Percentiles rank a stretch among this genome's conserved stretches.
phyloP scores from a whole-genome alignment of 2,329 filamentous ascomycete genomes.

The Ophiostoma himal-ulmi region DNA sequence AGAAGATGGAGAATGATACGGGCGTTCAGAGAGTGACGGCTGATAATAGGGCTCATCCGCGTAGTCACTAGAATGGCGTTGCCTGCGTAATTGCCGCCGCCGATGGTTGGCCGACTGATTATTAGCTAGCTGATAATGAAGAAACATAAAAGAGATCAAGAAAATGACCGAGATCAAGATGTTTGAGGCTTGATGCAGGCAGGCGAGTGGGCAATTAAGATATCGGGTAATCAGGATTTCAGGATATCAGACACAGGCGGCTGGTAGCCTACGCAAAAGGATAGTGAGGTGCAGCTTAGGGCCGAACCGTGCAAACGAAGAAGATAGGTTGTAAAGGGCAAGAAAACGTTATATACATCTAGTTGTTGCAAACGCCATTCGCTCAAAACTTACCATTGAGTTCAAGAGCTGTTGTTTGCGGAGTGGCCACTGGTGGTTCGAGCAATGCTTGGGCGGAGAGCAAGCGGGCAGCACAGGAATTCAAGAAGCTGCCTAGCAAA shows the following conservation, averaged over 20 bases:
- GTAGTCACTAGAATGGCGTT: constrained; percentile 8
- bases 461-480: not conserved
- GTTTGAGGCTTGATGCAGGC: not conserved
- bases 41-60: not conserved
- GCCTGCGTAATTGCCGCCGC: constrained; percentile 15
- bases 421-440: not conserved
- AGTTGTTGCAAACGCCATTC: not conserved
- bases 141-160: not conserved
- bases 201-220: not conserved
- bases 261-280: not conserved
- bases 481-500: not conserved
- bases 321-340: not conserved
- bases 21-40: not conserved
- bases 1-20: not conserved
- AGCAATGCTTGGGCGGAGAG: not conserved
- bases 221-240: not conserved
- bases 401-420: not conserved
- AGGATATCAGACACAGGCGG: not conserved
- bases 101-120: constrained; percentile 20
- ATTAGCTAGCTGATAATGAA: not conserved
- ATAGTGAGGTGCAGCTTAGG: not conserved
- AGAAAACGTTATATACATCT: not conserved
- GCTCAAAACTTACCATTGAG: not conserved
- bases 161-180: not conserved
- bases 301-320: not conserved